These are phyloP conservation scores for Xylaria sp. DNA, from an alignment of 2,329 filamentous ascomycete species.

Conservation along the genomic window DNA sequence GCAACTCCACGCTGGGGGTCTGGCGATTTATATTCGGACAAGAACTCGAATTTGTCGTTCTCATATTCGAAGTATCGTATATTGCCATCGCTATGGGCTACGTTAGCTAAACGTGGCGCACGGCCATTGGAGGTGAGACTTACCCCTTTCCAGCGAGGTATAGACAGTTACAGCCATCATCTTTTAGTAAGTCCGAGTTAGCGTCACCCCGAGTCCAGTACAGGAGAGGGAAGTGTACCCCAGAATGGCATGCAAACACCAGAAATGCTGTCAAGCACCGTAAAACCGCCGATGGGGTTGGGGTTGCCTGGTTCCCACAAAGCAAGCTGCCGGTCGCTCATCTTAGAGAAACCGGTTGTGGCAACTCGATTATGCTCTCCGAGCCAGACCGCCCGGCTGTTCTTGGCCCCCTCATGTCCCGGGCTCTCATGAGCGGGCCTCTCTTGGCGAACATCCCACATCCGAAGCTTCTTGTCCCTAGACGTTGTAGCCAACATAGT, in stretches of 20 bases:
- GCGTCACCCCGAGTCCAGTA: conserved; percentile 16
- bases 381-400: conserved; percentile 96
- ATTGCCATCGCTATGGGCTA: conserved; percentile 81
- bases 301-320: conserved; percentile 92
- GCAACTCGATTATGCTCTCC: conserved; percentile 96
- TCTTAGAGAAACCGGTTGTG: conserved; percentile 96
- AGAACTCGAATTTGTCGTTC: conserved; percentile 97
- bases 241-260: conserved; percentile 99
- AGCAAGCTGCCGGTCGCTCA: conserved; percentile 97
- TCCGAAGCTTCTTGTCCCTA: conserved; percentile 95
- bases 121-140: conserved; percentile 51
- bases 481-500: conserved; percentile 90
- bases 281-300: conserved; percentile 90
- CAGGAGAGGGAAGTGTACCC: conserved; percentile 63
- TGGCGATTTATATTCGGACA: conserved; percentile 96
- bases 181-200: conserved; percentile 53
- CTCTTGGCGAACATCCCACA: conserved; percentile 98
- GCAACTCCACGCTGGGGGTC: conserved; percentile 95
- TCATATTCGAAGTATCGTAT: conserved; percentile 99
- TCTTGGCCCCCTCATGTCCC: conserved; percentile 94
- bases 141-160: conserved; percentile 98
- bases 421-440: conserved; percentile 83
- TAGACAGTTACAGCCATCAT: conserved; percentile 93
- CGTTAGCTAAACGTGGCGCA: conserved; percentile 40
- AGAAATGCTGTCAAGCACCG: conserved; percentile 91